phyloP scores from a whole-genome alignment of 2,329 filamentous ascomycete genomes.

The Lachnum nothofagi region DNA sequence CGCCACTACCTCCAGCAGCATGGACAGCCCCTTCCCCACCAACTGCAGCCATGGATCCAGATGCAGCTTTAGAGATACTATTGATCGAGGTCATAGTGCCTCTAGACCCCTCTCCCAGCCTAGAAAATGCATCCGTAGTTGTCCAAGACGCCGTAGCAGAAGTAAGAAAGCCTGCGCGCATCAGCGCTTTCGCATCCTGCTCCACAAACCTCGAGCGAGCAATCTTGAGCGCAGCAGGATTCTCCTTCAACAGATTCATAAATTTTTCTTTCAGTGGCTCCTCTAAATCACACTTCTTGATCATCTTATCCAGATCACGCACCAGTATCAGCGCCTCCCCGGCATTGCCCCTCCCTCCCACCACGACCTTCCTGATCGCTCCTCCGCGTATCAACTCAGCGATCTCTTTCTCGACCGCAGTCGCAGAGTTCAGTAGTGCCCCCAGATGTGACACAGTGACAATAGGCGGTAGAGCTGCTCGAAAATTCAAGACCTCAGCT shows the following conservation, averaged over 20 bases:
- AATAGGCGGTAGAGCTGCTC: slow-evolving; percentile 55
- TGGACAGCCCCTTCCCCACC: slow-evolving; percentile 64
- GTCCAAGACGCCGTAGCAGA: slow-evolving; percentile 36
- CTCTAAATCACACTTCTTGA: slow-evolving; percentile 37
- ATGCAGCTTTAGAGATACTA: slow-evolving; percentile 58
- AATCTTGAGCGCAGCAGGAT: slow-evolving; percentile 45
- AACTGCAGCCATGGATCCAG: slow-evolving; percentile 63
- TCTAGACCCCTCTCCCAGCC: slow-evolving; percentile 35
- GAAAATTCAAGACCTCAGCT: slow-evolving; percentile 58
- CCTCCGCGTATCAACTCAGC: slow-evolving; percentile 55
- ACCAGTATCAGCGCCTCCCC: slow-evolving; percentile 62
- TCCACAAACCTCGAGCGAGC: slow-evolving; percentile 37
- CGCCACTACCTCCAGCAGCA: slow-evolving; percentile 51
- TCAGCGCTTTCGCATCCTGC: slow-evolving; percentile 51
- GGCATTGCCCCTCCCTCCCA: slow-evolving; percentile 51
- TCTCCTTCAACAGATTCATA: slow-evolving; percentile 43
- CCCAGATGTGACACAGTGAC: slow-evolving; percentile 63
- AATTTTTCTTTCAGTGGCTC: slow-evolving; percentile 48
- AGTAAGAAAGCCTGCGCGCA: slow-evolving; percentile 64
- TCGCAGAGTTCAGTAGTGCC: slow-evolving; percentile 57
- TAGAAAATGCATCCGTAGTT: slow-evolving; percentile 38
- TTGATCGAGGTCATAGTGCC: slow-evolving; percentile 57
- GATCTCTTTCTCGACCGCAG: slow-evolving; percentile 62
- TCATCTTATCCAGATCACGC: slow-evolving; percentile 49
- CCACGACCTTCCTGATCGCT: slow-evolving; percentile 54